Evolutionary conservation across 2,329 filamentous ascomycete genomes (phyloP), one percentile per base, ranked within the genome.

Genomic region (Aspergillus texensis): DNA sequence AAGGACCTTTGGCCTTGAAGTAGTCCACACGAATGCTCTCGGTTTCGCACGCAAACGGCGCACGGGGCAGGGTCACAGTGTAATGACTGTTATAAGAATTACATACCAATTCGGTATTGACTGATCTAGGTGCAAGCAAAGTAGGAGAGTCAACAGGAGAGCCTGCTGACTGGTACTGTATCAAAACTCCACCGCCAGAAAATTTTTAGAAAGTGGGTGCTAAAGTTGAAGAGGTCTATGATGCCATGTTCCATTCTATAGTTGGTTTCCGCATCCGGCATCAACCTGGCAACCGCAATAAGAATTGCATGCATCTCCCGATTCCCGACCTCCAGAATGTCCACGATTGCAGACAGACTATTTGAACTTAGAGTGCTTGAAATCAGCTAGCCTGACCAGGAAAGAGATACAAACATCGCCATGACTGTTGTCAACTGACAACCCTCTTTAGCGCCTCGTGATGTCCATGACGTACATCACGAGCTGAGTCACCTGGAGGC

Each of bases 1-100:
- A 63, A 69, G 71, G 65, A 68, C 71, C 71, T 62, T 75, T 75
- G 73, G 72, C 68, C 68, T 70, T 71, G 60, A 74, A 73, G 64
- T 72, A 70, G 58, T 64, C 60, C 57, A 62, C 60, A 48, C 53
- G 48, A 34, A 62, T 53, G 68, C 43, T 41, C 60, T 58, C 54
- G 28, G 52, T 50, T 60, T 69, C 62, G 66, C 62, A 71, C 66
- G 69, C 68, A 71, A 71, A 70, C 69, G 69, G 69, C 63, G 64
- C 68, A 68, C 69, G 67, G 69, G 75, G 69, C 68, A 67, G 64
- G 70, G 68, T 75, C 73, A 76, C 68, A 69, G 64, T 62, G 65
- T 59, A 58, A 64, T 53, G 26, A 8, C 19, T 34, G 30, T 8
- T 19, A 50, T 50, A 10, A 50, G 14, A n/a, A 52, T 52, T 52